Conservation (phyloP, 2,329 filamentous ascomycete species). For the Microcyclosporella mali region DNA sequence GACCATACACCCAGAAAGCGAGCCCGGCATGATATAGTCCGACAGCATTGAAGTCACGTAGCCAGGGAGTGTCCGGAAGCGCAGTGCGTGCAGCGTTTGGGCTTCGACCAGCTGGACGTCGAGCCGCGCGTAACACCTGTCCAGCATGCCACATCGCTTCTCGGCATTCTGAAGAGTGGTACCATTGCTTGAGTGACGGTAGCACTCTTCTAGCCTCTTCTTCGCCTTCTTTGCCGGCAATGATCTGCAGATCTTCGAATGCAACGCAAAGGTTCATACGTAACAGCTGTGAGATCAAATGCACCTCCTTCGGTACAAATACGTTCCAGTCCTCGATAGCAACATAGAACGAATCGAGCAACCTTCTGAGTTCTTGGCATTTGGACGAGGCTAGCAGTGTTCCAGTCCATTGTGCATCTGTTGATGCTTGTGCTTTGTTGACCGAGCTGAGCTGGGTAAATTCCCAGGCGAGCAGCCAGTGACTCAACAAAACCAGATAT, state of each 20-base stretch:
- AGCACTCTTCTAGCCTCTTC: slow-evolving; percentile 17
- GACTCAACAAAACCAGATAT: slow-evolving; percentile 15
- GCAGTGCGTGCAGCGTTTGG: slow-evolving; percentile 14
- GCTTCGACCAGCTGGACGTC: slow-evolving; percentile 13
- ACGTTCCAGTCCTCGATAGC: slow-evolving; percentile 16
- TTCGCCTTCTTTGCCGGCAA: slow-evolving; percentile 19
- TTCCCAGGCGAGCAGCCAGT: slow-evolving; percentile 16
- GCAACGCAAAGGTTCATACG: slow-evolving; percentile 20
- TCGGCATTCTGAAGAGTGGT: slow-evolving; percentile 14
- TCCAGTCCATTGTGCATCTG: slow-evolving; percentile 14
- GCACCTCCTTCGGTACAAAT: slow-evolving; percentile 17
- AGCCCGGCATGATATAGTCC: slow-evolving; percentile 17
- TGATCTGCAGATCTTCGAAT: slow-evolving; percentile 17
- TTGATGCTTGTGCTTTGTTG: slow-evolving; percentile 17
- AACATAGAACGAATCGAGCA: slow-evolving; percentile 16
- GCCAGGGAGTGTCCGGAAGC: slow-evolving; percentile 16
- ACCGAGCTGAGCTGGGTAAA: slow-evolving; percentile 17
- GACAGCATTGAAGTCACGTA: slow-evolving; percentile 18
- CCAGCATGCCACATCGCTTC: slow-evolving; percentile 20
- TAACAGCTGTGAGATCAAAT: slow-evolving; percentile 17
- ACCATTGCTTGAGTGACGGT: slow-evolving; percentile 18
- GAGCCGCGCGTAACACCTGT: slow-evolving; percentile 17
- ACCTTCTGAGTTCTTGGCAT: slow-evolving; percentile 10
- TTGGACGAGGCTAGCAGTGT: slow-evolving; percentile 16
- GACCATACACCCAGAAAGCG: slow-evolving; percentile 16